These are phyloP conservation scores for Aspergillus floridensis DNA, from an alignment of 2,329 filamentous ascomycete species.

Conservation along the genomic window DNA sequence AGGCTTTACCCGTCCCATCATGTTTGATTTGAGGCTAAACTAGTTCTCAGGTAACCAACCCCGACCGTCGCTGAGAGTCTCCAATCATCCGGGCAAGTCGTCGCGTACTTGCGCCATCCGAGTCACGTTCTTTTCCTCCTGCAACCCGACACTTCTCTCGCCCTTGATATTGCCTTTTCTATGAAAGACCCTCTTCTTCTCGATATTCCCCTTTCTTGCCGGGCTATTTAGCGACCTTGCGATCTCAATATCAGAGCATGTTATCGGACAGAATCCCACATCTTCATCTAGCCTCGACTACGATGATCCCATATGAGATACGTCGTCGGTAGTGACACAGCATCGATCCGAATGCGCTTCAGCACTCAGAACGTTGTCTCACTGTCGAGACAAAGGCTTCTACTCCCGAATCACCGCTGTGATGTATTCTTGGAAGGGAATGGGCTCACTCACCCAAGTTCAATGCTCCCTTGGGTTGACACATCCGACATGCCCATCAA, in stretches of 20 bases:
- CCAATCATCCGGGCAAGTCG: slow-evolving; percentile 5
- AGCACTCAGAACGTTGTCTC: background rate
- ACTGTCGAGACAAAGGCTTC: background rate
- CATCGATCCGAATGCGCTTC: background rate
- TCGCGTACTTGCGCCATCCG: slow-evolving; percentile 17
- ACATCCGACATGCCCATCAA: slow-evolving; percentile 10
- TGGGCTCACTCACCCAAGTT: background rate
- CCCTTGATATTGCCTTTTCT: slow-evolving; percentile 10
- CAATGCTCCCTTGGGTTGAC: slow-evolving; percentile 3
- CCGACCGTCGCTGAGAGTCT: slow-evolving; percentile 27
- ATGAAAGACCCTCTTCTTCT: background rate
- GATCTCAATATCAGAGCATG: slow-evolving; percentile 25
- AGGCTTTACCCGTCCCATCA: slow-evolving; percentile 22
- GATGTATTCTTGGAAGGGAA: background rate
- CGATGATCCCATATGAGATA: background rate
- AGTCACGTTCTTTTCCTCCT: slow-evolving; percentile 13
- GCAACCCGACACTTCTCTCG: slow-evolving; percentile 9
- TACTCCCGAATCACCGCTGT: background rate
- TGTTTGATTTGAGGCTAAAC: background rate
- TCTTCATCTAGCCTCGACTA: slow-evolving; percentile 1
- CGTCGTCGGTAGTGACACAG: background rate
- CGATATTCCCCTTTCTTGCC: slow-evolving; percentile 19
- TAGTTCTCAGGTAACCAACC: slow-evolving; percentile 31
- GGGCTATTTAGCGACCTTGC: slow-evolving; percentile 30
- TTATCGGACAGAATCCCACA: slow-evolving; percentile 12